Evolutionary conservation across 2,329 filamentous ascomycete species (phyloP).

Genomic region (Pseudogymnoascus verrucosus): DNA sequence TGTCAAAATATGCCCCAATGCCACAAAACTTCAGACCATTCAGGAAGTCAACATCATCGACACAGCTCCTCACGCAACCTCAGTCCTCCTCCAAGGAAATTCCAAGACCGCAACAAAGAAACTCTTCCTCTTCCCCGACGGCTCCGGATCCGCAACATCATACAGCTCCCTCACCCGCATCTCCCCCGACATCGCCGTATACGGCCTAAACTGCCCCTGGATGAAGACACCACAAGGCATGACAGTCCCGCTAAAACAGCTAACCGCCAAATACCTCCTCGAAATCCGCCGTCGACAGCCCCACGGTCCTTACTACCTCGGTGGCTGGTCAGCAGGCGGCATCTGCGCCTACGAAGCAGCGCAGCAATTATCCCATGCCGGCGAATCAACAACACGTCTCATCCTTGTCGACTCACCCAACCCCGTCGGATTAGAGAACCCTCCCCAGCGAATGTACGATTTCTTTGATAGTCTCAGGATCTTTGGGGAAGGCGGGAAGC

Average conservation of each 20-base stretch:
- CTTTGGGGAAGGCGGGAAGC: constrained; percentile 26
- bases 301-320: constrained; percentile 39
- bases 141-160: constrained; percentile 35
- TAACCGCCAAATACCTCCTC: constrained; percentile 32
- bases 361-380: constrained; percentile 30
- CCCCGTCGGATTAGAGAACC: constrained; percentile 38
- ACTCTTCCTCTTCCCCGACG: constrained; percentile 39
- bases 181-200: constrained; percentile 26
- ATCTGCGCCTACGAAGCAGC: constrained; percentile 41
- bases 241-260: constrained; percentile 29
- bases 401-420: constrained; percentile 37
- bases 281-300: constrained; percentile 41
- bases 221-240: constrained; percentile 25
- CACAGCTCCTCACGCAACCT: constrained; percentile 14
- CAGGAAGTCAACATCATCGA: neutral
- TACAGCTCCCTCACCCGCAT: constrained; percentile 32
- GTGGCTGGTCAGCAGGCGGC: constrained; percentile 47
- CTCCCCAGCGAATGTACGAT: constrained; percentile 40
- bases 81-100: constrained; percentile 29
- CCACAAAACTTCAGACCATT: neutral
- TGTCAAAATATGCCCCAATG: neutral
- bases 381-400: constrained; percentile 31
- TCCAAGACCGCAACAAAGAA: constrained; percentile 15
- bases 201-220: constrained; percentile 35
- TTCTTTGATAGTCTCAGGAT: constrained; percentile 40